Evolutionary conservation across 1,284 basidiomycete species (phyloP), one percentile per base, ranked within the genome.

Genomic region (Puccinia novopanici): DNA sequence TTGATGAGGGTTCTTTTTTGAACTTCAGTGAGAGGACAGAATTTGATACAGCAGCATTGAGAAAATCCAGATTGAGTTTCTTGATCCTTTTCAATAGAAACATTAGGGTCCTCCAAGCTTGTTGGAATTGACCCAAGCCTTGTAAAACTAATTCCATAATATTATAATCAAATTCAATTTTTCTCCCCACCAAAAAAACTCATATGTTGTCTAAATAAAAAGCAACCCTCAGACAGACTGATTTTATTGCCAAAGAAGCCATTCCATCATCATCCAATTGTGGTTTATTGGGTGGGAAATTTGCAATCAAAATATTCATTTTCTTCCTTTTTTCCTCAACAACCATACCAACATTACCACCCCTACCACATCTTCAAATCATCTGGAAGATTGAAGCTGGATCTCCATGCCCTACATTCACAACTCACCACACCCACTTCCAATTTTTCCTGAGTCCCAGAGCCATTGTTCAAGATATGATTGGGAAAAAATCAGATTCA

Each of bases 401-500:
- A 67, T 67, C 65, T 6, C 65, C 45, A 2, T 17, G 37, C 6
- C 61, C 61, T 17, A 65, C 13, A 24, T 65, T 30, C 9, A 65
- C 8, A 40, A 65, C 61, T 15, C 45, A 8, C 15, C n/a, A 6
- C 6, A 37, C 30, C 40, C 34, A 4, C n/a, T 61, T 61, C 68
- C 68, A 71, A 71, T 71, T 54, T 22, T 71, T 42, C 17, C 68
- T 19, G 24, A 71, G 68, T 34, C 68, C 68, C n/a, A 71, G 45
- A 10, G 68, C 68, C 24, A 50, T 71, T 3, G 68, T 71, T 27
- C 68, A 48, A 17, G 27, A 71, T 45, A 71, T 52, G 13, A 71
- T 27, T n/a, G 45, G 37, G 52, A 71, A 71, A 9, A 9, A 5
- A 3, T 19, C 68, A 22, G 15, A 8, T 34, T 40, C 30, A 50